These are phyloP conservation scores for Nicotiana undulata DNA, from an alignment of 257 asterid genomes.

Conservation along the genomic window DNA sequence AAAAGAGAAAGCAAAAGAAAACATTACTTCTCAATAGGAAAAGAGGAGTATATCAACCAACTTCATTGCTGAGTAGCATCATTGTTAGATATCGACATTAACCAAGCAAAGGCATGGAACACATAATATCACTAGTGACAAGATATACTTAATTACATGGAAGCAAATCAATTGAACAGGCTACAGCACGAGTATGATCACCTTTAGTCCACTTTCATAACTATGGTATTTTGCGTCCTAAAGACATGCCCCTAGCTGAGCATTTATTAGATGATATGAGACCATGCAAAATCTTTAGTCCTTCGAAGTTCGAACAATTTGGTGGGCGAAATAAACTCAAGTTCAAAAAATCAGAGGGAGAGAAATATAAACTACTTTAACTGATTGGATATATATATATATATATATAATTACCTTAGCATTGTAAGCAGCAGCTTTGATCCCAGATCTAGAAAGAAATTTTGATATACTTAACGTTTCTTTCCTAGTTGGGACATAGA, in stretches of 20 bases:
- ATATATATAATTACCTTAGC: slow-evolving; percentile 42
- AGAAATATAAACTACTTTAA: background rate
- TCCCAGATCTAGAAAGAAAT: slow-evolving; percentile 50
- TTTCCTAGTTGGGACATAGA: slow-evolving; percentile 71
- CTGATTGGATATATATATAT: background rate
- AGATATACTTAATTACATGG: background rate
- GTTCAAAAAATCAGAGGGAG: background rate
- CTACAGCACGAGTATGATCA: background rate
- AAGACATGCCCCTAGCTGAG: background rate
- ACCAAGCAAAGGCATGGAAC: background rate
- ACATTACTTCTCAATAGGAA: background rate
- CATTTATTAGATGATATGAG: too few relatives aligned
- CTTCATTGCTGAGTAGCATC: background rate
- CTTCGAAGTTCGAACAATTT: background rate
- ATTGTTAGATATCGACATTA: background rate
- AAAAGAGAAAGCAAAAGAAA: slow-evolving; percentile 7
- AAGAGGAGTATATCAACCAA: background rate
- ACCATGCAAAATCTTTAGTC: background rate
- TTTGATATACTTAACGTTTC: slow-evolving; percentile 59
- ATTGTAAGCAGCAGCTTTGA: slow-evolving; percentile 77
- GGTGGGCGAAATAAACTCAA: background rate
- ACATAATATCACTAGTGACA: background rate
- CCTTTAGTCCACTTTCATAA: background rate
- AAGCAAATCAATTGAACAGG: background rate
- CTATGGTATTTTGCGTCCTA: background rate